Conservation (phyloP, 1,284 basidiomycete species). For the Austroboletus novae-zelandiae region DNA sequence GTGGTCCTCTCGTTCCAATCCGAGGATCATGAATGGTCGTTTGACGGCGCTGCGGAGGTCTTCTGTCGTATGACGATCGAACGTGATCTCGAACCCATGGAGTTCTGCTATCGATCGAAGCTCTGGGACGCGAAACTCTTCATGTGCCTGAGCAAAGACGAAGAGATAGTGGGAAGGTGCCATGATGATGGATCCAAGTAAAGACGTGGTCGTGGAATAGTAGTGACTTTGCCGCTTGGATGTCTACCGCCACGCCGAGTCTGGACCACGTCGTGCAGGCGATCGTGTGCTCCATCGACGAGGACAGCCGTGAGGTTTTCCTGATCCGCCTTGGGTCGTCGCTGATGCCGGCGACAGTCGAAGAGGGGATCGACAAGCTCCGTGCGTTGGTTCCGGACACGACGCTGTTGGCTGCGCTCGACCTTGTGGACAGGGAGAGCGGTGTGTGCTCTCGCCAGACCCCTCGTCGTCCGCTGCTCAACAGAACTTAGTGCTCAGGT, state of each 20-base stretch:
- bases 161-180: slow-evolving; percentile 58
- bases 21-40: slow-evolving; percentile 76
- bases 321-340: background rate
- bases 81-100: slow-evolving; percentile 51
- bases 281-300: slow-evolving; percentile 28
- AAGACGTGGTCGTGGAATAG: too few relatives aligned
- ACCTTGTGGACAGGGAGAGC: slow-evolving; percentile 63
- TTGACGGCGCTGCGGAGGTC: slow-evolving; percentile 42
- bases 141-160: slow-evolving; percentile 76
- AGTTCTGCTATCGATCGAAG: slow-evolving; percentile 70
- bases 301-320: slow-evolving; percentile 26
- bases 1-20: slow-evolving; percentile 70
- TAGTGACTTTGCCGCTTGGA: too few relatives aligned
- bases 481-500: slow-evolving; percentile 54
- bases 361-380: slow-evolving; percentile 54
- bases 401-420: slow-evolving; percentile 64
- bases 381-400: slow-evolving; percentile 58
- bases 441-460: slow-evolving; percentile 39
- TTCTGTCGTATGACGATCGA: slow-evolving; percentile 36
- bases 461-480: background rate
- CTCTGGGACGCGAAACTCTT: slow-evolving; percentile 81
- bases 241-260: slow-evolving; percentile 15
- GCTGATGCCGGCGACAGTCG: slow-evolving; percentile 40
- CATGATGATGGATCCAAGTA: slow-evolving; percentile 5
- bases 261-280: slow-evolving; percentile 28